phyloP scores from a whole-genome alignment of 2,329 filamentous ascomycete species.

The Ciborinia camelliae region DNA sequence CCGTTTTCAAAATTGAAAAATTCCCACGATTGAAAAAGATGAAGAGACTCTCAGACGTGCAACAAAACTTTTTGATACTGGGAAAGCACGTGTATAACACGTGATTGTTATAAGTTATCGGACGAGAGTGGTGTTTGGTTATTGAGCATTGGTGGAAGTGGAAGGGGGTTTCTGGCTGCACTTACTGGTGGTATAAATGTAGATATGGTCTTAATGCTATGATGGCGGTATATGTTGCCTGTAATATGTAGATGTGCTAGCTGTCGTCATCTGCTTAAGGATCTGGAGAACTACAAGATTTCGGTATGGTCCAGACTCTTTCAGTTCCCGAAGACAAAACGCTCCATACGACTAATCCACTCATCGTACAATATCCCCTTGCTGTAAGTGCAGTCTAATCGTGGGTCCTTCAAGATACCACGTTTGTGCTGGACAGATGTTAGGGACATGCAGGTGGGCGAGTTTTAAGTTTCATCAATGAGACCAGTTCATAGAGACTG shows the following conservation, averaged over 20 bases:
- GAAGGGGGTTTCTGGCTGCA: too few relatives aligned
- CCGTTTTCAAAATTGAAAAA: neutral
- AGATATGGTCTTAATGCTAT: neutral
- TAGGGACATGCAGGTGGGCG: neutral
- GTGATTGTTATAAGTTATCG: neutral
- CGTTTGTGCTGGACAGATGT: neutral
- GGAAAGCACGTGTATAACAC: neutral
- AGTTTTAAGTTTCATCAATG: neutral
- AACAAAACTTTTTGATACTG: neutral
- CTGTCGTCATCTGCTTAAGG: too few relatives aligned
- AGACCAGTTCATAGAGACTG: neutral
- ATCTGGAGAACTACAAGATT: neutral
- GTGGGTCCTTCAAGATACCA: neutral
- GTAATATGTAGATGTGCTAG: neutral
- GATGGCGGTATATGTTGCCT: too few relatives aligned
- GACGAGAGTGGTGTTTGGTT: neutral
- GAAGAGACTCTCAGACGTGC: neutral
- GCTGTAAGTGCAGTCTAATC: fast-evolving
- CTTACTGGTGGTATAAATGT: neutral
- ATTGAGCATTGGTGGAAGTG: neutral
- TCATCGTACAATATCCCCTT: neutral
- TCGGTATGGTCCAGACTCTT: neutral
- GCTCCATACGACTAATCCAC: too few relatives aligned
- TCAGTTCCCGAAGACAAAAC: neutral
- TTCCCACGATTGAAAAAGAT: neutral